These are phyloP conservation scores for Leishmania major DNA, from an alignment of 208 protist genomes.

Conservation along the genomic window DNA sequence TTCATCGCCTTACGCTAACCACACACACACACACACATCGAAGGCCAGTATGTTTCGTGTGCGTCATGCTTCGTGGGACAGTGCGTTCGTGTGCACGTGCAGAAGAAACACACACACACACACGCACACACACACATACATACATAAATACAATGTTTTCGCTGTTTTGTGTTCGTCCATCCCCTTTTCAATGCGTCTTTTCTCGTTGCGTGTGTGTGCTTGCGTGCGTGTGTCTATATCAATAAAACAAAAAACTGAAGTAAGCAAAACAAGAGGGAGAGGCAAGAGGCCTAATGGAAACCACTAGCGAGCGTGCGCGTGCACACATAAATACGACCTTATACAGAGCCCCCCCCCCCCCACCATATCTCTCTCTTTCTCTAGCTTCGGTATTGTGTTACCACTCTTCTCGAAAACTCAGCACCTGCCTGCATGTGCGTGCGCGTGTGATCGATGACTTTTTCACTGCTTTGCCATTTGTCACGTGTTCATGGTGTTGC, in stretches of 20 bases:
- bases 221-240: neutral
- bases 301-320: neutral
- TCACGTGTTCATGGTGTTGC: neutral
- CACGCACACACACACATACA: neutral
- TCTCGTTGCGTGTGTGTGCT: neutral
- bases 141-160: neutral
- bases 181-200: neutral
- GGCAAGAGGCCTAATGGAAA: neutral
- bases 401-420: neutral
- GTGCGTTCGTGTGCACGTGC: neutral
- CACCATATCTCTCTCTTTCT: neutral
- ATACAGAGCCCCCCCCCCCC: neutral
- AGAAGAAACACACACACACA: neutral
- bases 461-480: neutral
- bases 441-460: neutral
- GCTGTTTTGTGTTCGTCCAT: neutral
- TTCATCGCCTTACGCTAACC: neutral
- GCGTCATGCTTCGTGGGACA: neutral
- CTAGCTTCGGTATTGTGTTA: neutral
- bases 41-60: neutral
- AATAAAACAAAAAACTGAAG: neutral
- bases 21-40: constrained; percentile 1
- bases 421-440: neutral
- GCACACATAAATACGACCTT: neutral
- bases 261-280: neutral